Conservation (phyloP, 768 basidiomycete genomes). For the Lactarius evosmus region DNA sequence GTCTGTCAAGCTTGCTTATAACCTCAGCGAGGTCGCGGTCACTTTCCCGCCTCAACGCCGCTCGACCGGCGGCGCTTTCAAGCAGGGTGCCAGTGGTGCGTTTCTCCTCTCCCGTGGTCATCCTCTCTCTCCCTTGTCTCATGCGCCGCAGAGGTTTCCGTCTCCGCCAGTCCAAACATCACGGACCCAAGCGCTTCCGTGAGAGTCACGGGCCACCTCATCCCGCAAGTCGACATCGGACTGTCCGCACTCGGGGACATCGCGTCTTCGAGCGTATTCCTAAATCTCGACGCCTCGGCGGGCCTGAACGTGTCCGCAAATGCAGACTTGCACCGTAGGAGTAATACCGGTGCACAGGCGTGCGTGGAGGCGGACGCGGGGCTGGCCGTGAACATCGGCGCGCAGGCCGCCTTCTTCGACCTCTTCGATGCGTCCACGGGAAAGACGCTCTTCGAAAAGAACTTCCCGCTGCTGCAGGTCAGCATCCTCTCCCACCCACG, state of each 20-base stretch:
- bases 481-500: background rate
- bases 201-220: constrained; percentile 46
- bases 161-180: constrained; percentile 35
- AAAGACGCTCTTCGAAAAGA: constrained; percentile 1
- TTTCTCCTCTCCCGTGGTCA: constrained; percentile 2
- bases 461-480: constrained; percentile 9
- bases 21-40: constrained; percentile 41
- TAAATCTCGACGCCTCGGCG: constrained; percentile 17
- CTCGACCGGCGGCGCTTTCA: constrained; percentile 34
- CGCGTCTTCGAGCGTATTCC: constrained; percentile 5
- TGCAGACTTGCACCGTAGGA: background rate
- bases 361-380: constrained; percentile 15
- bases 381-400: constrained; percentile 5
- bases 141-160: constrained; percentile 42
- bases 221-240: constrained; percentile 36
- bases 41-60: constrained; percentile 42
- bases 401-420: background rate
- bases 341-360: background rate
- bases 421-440: constrained; percentile 1
- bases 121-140: background rate
- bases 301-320: background rate
- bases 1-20: constrained; percentile 44
- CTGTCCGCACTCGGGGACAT: constrained; percentile 1
- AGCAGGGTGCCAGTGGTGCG: constrained; percentile 44
- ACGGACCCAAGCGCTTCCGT: constrained; percentile 34